Evolutionary conservation across 768 basidiomycete species (phyloP).

Genomic region (Neoboletus magnificus): DNA sequence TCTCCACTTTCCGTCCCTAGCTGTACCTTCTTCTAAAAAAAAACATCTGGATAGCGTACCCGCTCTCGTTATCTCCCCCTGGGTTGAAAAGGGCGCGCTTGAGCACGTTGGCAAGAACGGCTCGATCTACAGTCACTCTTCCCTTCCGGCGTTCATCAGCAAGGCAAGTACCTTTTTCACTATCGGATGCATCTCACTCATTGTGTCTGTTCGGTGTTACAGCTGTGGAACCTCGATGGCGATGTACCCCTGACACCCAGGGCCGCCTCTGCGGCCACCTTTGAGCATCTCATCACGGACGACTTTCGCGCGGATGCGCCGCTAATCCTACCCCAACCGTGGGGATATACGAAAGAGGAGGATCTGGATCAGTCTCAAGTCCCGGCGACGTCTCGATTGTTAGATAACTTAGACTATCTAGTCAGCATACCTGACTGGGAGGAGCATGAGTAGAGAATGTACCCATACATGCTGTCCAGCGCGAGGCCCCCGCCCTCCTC

Average conservation of each 20-base stretch:
- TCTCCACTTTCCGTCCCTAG: background rate
- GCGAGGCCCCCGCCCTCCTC: no score
- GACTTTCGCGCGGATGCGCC: constrained; percentile 17
- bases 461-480: background rate
- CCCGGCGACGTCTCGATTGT: background rate
- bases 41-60: constrained; percentile 10
- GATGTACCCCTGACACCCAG: constrained; percentile 23
- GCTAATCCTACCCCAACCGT: constrained; percentile 14
- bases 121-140: constrained; percentile 21
- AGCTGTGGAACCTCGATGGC: constrained; percentile 27
- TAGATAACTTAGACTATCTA: background rate
- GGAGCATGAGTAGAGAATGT: background rate
- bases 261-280: constrained; percentile 17
- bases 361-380: background rate
- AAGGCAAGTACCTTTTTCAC: constrained; percentile 10
- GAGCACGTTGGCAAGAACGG: constrained; percentile 7
- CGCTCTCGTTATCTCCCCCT: constrained; percentile 22
- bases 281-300: constrained; percentile 26
- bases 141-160: constrained; percentile 20
- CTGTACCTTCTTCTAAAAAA: background rate
- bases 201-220: background rate
- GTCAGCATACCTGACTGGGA: background rate
- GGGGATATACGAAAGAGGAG: constrained; percentile 12
- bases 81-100: constrained; percentile 21
- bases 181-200: background rate